Evolutionary conservation across 345 rosid species (phyloP).

Genomic region (Brassica cretica): DNA sequence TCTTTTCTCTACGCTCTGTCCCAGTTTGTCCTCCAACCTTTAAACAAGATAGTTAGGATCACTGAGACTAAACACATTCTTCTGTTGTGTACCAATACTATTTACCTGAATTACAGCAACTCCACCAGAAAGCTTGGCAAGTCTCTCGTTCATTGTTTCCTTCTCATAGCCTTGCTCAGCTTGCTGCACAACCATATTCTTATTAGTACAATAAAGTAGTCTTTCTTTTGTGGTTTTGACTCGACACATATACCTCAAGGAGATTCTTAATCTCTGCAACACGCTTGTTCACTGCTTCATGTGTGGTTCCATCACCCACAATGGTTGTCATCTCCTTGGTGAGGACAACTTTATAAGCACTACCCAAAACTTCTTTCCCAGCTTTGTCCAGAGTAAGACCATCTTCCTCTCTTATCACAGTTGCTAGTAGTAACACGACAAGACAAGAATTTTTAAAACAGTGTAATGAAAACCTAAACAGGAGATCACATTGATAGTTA

Average conservation of each 20-base stretch:
- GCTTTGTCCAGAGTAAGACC: constrained; percentile 93
- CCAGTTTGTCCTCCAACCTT: constrained; percentile 84
- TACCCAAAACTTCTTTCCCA: constrained; percentile 81
- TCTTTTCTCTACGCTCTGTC: constrained; percentile 90
- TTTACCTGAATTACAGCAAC: constrained; percentile 80
- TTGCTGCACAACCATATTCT: constrained; percentile 44
- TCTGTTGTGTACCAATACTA: background rate
- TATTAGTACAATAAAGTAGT: background rate
- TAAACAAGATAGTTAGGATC: constrained; percentile 5
- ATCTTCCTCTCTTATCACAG: constrained; percentile 87
- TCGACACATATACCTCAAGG: constrained; percentile 56
- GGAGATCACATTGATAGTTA: background rate
- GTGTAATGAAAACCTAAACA: background rate
- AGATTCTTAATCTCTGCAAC: constrained; percentile 87
- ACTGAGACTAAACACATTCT: constrained; percentile 1
- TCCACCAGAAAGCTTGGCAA: constrained; percentile 88
- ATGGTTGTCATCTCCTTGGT: constrained; percentile 87
- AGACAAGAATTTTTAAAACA: too few relatives aligned
- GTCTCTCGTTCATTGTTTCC: constrained; percentile 88
- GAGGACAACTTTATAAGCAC: constrained; percentile 82
- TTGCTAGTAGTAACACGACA: constrained; percentile 43
- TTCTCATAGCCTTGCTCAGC: constrained; percentile 89
- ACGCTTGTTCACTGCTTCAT: constrained; percentile 84
- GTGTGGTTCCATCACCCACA: constrained; percentile 98
- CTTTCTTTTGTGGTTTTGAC: too few relatives aligned